A percentile compares a stretch with the other conserved stretches of the same genome.
Conservation (phyloP, 2,329 filamentous ascomycete genomes). For the Aspergillus nomiae region DNA sequence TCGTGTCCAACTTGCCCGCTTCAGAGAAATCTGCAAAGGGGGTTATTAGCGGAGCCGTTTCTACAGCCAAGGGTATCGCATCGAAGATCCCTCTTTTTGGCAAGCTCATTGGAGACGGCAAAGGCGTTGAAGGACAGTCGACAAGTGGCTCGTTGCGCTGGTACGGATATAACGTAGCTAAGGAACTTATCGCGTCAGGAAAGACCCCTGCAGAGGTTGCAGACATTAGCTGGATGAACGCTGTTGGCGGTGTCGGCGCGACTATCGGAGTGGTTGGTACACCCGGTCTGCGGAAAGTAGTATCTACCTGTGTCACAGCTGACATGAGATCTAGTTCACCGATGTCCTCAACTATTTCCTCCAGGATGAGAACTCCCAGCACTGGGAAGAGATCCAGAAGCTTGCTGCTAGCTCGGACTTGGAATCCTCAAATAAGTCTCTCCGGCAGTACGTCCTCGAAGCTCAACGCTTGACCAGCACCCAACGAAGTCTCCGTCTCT, state of each 20-base stretch:
- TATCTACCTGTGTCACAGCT: background rate
- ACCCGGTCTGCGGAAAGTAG: background rate
- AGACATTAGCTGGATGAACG: slow-evolving; percentile 23
- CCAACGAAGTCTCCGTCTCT: slow-evolving; percentile 43
- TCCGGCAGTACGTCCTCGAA: slow-evolving; percentile 28
- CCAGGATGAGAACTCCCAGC: slow-evolving; percentile 40
- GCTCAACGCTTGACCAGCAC: slow-evolving; percentile 26
- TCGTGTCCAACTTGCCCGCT: slow-evolving; percentile 27
- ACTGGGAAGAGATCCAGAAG: slow-evolving; percentile 49
- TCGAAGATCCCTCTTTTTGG: background rate
- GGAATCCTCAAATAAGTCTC: slow-evolving; percentile 27
- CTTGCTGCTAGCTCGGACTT: slow-evolving; percentile 38
- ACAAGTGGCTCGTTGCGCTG: slow-evolving; percentile 38
- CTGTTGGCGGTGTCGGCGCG: slow-evolving; percentile 46
- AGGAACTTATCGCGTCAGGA: slow-evolving; percentile 36
- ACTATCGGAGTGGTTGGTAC: slow-evolving; percentile 42
- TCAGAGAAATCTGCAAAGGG: background rate
- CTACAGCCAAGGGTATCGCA: background rate
- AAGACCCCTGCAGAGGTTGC: slow-evolving; percentile 18
- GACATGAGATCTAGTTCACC: slow-evolving; percentile 39
- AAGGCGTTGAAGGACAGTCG: background rate
- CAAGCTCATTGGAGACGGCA: background rate
- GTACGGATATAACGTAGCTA: slow-evolving; percentile 43
- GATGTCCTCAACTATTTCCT: slow-evolving; percentile 50
- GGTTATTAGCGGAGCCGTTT: background rate